Conservation (phyloP, 345 rosid genomes). For the Kernera saxatilis region DNA sequence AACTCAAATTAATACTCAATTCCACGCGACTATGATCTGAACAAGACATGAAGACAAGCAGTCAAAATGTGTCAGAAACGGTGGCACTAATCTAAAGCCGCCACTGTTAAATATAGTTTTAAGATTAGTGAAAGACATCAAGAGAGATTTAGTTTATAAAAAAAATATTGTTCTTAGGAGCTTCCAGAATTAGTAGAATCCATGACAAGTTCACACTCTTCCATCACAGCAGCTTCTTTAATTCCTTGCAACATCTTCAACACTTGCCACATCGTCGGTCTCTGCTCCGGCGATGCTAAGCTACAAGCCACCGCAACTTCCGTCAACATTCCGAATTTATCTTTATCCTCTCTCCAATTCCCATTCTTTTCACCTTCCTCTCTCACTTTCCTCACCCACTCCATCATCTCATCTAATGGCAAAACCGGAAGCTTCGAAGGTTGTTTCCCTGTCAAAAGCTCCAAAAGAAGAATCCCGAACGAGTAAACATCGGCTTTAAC, state of each 20-base stretch:
- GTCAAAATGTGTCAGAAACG: not conserved
- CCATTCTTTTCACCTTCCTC: constrained; percentile 43
- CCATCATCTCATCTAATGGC: constrained; percentile 36
- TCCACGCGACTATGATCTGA: too few relatives aligned
- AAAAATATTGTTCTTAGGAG: not conserved
- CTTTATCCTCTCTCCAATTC: constrained; percentile 38
- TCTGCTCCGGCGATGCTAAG: constrained; percentile 64
- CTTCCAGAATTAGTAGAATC: constrained; percentile 24
- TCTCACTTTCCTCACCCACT: constrained; percentile 60
- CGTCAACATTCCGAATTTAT: constrained; percentile 60
- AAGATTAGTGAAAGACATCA: constrained; percentile 13
- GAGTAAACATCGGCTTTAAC: constrained; percentile 69
- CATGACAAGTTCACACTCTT: constrained; percentile 44
- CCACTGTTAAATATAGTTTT: constrained; percentile 5
- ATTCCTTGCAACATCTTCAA: constrained; percentile 89
- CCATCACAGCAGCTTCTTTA: constrained; percentile 61
- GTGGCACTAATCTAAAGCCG: constrained; percentile 20
- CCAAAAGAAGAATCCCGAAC: constrained; percentile 68
- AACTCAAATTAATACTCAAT: too few relatives aligned
- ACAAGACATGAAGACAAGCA: too few relatives aligned
- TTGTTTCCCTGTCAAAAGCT: constrained; percentile 68
- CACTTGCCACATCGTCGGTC: constrained; percentile 98
- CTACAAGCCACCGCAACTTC: constrained; percentile 74
- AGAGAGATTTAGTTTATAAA: not conserved
- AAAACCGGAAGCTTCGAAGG: constrained; percentile 57